Base-by-base conservation (phyloP, 805 yeast genomes). In the Yamadazyma nakazawae region DNA sequence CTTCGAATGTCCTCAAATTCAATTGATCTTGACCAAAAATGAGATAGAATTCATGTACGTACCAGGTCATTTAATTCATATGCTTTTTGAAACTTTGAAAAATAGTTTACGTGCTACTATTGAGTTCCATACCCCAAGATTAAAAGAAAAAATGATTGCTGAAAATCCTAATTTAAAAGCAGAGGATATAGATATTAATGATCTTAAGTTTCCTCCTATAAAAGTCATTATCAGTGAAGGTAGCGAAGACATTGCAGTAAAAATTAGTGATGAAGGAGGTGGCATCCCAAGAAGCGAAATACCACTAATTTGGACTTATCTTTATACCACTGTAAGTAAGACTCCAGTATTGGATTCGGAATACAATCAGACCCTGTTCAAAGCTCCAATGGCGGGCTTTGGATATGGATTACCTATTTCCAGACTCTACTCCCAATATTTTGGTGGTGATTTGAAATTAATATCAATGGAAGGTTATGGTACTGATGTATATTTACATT, bases 391-490 rank as follows among this genome's bases (percentile, higher is more conserved):
- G 87, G 96, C 96, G 43, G 97, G 97, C 0, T 85, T 86, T 54
- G 97, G 97, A 25, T 91, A 89, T 59, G 96, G 97, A 0, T 73
- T 89, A 56, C 96, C 96, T 1, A 82, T 90, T 45, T 84, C 94
- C 40, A 68, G 96, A 48, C 73, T 89, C 34, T 90, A 90, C 55
- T 91, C 96, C 2, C 82, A 91, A 52, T 89, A 89, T 62, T 89
- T 90, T 61, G 96, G 96, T 6, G 96, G 96, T 3, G 96, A 90
- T 58, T 76, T 89, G 63, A 85, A 85, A 60, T 74, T 90, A 58
- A 89, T 88, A 46, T 81, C 89, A 30, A 88, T 90, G 96, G 96
- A 89, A 65, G 96, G 96, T 8, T 88, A 89, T 59, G 97, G 97
- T 13, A 89, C 97, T 1, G 97, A 89, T 61, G 96, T 88, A 1